Percentiles rank a stretch among this genome's conserved stretches.
Conservation (phyloP, 2,329 filamentous ascomycete genomes). For the Dryadomyces quercivorus region DNA sequence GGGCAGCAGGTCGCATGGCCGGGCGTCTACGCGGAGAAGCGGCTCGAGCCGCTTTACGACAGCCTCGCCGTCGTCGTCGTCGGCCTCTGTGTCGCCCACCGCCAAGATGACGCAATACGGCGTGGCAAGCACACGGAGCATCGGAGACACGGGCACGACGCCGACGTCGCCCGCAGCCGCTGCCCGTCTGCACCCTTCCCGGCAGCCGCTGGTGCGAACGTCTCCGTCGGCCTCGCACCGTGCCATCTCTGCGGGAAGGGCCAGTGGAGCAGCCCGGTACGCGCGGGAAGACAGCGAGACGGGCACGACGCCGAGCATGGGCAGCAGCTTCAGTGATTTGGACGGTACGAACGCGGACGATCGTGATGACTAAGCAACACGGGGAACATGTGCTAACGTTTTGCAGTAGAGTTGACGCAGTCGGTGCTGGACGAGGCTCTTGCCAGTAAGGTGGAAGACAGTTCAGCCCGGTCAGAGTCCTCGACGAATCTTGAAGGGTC, state of each 20-base stretch:
- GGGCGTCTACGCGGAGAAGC: conserved; percentile 12
- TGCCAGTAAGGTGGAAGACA: conserved; percentile 2
- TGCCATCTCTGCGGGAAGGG: conserved; percentile 14
- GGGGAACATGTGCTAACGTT: background rate
- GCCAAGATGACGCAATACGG: background rate
- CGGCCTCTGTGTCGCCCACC: conserved; percentile 8
- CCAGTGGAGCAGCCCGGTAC: conserved; percentile 40
- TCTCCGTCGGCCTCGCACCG: conserved; percentile 39
- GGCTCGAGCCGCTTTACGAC: conserved; percentile 11
- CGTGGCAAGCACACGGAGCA: background rate
- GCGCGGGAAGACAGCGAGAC: conserved; percentile 55
- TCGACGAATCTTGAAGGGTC: background rate
- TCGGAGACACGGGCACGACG: background rate
- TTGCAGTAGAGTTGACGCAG: background rate
- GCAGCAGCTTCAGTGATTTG: conserved; percentile 76
- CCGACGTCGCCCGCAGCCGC: conserved; percentile 4
- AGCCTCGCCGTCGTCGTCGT: conserved; percentile 4
- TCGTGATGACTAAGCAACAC: background rate
- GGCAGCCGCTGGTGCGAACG: conserved; percentile 20
- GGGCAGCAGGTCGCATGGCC: conserved; percentile 3
- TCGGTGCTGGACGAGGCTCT: conserved; percentile 1
- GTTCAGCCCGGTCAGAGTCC: background rate
- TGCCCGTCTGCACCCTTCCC: conserved; percentile 4
- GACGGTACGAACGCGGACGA: too few species aligned
- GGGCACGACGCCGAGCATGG: conserved; percentile 58